Conservation (phyloP, 129 eudicot genomes). For the Mikania micrantha region DNA sequence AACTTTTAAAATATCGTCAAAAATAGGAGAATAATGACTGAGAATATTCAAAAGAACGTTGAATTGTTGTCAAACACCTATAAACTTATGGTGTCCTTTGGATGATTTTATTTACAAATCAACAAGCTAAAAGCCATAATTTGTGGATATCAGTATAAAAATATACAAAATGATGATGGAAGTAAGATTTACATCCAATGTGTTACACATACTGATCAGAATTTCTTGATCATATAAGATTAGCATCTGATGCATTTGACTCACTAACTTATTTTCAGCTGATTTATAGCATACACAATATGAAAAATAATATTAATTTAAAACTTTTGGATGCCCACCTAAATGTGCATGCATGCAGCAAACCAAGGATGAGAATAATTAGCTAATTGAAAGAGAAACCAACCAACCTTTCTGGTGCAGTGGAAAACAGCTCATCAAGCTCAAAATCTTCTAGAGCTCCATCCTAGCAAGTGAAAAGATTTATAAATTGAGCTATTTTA, state of each 20-base stretch:
- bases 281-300: background rate
- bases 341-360: background rate
- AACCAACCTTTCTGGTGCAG: slow-evolving; percentile 90
- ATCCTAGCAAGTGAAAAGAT: slow-evolving; percentile 51
- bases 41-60: background rate
- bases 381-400: slow-evolving; percentile 12
- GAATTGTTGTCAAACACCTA: background rate
- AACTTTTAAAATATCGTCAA: background rate
- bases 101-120: background rate
- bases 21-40: background rate
- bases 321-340: background rate
- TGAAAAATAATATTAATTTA: background rate
- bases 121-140: background rate
- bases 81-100: background rate
- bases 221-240: background rate
- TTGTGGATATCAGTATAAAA: background rate
- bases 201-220: background rate
- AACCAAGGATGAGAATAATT: slow-evolving; percentile 5
- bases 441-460: slow-evolving; percentile 65
- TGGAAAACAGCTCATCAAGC: slow-evolving; percentile 85
- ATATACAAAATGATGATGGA: background rate
- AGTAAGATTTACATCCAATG: background rate
- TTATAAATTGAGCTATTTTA: slow-evolving; percentile 4
- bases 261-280: background rate
- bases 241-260: background rate